These are phyloP conservation scores for Pseudocercospora musae DNA, from an alignment of 2,329 filamentous ascomycete species.

Conservation along the genomic window DNA sequence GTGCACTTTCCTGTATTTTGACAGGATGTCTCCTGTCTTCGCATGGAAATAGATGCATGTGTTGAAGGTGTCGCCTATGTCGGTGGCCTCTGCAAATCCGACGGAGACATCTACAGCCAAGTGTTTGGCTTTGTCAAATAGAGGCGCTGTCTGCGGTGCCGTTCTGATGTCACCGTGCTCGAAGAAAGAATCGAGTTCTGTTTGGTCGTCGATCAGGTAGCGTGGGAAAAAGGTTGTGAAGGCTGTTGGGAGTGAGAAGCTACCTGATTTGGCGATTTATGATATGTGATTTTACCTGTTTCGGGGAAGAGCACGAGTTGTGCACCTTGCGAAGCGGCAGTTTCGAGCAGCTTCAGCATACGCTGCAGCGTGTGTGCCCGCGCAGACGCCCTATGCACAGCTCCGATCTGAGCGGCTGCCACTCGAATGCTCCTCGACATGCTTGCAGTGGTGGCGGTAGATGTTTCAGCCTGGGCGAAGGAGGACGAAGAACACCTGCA, in stretches of 20 bases:
- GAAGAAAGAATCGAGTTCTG: slow-evolving; percentile 48
- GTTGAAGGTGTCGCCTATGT: slow-evolving; percentile 48
- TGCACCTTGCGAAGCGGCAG: slow-evolving; percentile 43
- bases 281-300: slow-evolving; percentile 6
- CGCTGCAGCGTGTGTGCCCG: slow-evolving; percentile 44
- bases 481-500: neutral
- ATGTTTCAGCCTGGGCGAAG: neutral
- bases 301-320: slow-evolving; percentile 53
- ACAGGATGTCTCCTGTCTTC: slow-evolving; percentile 39
- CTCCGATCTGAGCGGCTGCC: slow-evolving; percentile 54
- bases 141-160: slow-evolving; percentile 43
- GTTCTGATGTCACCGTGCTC: slow-evolving; percentile 45
- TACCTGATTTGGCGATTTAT: neutral
- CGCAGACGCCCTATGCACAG: slow-evolving; percentile 42
- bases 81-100: slow-evolving; percentile 50
- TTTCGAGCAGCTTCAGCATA: slow-evolving; percentile 49
- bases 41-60: slow-evolving; percentile 52
- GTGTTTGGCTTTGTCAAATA: slow-evolving; percentile 48
- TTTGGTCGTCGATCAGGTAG: slow-evolving; percentile 45
- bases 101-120: slow-evolving; percentile 51
- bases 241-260: slow-evolving; percentile 33
- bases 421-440: slow-evolving; percentile 44
- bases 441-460: neutral
- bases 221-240: slow-evolving; percentile 57
- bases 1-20: slow-evolving; percentile 55